A percentile compares a stretch with the other conserved stretches of the same genome.
These are phyloP conservation scores for Geranium rotundifolium DNA, from an alignment of 345 rosid genomes.

Conservation along the genomic window DNA sequence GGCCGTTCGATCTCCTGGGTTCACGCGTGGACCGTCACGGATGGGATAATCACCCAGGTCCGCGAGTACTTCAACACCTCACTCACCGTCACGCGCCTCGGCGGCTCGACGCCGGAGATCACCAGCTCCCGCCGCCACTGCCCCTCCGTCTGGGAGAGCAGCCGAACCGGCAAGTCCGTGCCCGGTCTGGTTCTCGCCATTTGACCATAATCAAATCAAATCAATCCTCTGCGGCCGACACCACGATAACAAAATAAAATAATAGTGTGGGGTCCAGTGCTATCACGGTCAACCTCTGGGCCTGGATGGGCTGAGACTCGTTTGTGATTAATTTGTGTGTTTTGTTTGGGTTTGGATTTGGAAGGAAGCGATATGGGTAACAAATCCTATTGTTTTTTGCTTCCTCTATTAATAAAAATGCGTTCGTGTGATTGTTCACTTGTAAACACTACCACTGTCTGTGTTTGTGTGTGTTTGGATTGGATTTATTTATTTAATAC, in stretches of 20 bases:
- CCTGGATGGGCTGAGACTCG: not conserved
- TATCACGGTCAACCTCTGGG: not conserved
- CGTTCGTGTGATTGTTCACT: not conserved
- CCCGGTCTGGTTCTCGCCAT: conserved; percentile 85
- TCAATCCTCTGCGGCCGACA: too few relatives aligned
- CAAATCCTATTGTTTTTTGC: not conserved
- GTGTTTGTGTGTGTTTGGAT: too few relatives aligned
- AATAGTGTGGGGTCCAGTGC: conserved; percentile 2
- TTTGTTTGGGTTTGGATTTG: not conserved
- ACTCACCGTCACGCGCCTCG: conserved; percentile 73
- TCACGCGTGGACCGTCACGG: conserved; percentile 89
- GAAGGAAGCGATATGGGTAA: not conserved
- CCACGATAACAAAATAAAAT: conserved; percentile 2
- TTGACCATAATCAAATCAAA: not conserved
- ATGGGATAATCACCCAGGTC: conserved; percentile 91
- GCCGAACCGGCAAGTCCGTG: conserved; percentile 69
- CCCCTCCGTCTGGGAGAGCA: conserved; percentile 81
- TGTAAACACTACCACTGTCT: too few relatives aligned
- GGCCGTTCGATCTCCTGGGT: conserved; percentile 61
- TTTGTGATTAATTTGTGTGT: not conserved
- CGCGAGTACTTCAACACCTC: conserved; percentile 92
- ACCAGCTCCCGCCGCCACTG: conserved; percentile 26
- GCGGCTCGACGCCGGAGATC: conserved; percentile 25
- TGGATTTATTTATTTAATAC: too few relatives aligned
- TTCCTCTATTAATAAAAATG: not conserved